Conservation (phyloP, 495 filamentous ascomycete species). For the Sphaerosporella brunnea region DNA sequence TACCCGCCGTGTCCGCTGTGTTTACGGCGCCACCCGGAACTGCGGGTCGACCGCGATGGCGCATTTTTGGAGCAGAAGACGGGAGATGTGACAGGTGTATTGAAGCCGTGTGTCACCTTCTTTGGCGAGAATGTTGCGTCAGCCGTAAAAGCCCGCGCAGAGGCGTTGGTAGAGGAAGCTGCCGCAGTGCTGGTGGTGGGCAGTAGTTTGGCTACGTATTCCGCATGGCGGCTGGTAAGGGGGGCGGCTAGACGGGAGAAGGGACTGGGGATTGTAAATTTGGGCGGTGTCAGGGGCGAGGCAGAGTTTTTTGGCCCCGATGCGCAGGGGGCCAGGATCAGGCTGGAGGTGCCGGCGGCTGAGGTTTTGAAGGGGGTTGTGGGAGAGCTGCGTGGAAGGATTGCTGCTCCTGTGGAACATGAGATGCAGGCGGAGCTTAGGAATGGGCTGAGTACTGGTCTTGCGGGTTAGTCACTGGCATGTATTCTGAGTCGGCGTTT, state of each 20-base stretch:
- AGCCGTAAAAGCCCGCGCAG: constrained; percentile 53
- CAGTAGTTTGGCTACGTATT: constrained; percentile 83
- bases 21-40: constrained; percentile 39
- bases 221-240: constrained; percentile 78
- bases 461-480: too few species aligned
- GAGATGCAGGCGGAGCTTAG: too few species aligned
- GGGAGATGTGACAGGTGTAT: constrained; percentile 26
- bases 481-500: too few species aligned
- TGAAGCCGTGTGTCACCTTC: constrained; percentile 88
- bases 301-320: constrained; percentile 39
- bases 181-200: constrained; percentile 61
- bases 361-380: constrained; percentile 22
- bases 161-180: constrained; percentile 59
- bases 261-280: constrained; percentile 68
- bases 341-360: constrained; percentile 14
- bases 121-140: constrained; percentile 74
- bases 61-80: constrained; percentile 28
- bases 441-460: too few species aligned
- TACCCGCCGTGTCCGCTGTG: constrained; percentile 83
- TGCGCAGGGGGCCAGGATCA: constrained; percentile 13
- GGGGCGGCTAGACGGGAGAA: constrained; percentile 62
- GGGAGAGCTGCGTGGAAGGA: constrained; percentile 4
- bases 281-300: constrained; percentile 71
- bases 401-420: too few species aligned
- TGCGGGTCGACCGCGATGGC: constrained; percentile 63